Percentiles rank a stretch among this genome's conserved stretches.
phyloP scores from a whole-genome alignment of 2,329 filamentous ascomycete genomes.

The Coniochaeta hoffmannii region DNA sequence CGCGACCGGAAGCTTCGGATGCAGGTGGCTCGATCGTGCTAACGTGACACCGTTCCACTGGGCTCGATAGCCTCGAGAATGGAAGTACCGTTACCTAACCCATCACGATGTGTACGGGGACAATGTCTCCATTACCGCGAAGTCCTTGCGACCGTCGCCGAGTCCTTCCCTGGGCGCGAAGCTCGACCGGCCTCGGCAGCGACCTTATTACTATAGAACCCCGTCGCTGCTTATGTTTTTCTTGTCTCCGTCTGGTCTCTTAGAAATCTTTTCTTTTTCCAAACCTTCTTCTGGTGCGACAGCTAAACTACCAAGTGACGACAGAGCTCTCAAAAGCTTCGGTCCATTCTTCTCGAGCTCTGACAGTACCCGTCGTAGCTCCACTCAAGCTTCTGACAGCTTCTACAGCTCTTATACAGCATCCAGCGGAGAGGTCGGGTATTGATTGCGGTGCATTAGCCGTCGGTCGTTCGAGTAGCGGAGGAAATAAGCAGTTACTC shows the following conservation, averaged over 20 bases:
- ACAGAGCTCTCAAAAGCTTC: not conserved
- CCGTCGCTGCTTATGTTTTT: not conserved
- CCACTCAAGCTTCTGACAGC: not conserved
- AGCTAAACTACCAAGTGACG: no score
- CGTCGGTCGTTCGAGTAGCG: not conserved
- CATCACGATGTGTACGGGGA: not conserved
- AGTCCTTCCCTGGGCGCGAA: not conserved
- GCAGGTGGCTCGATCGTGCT: not conserved
- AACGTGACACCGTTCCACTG: not conserved
- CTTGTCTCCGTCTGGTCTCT: not conserved
- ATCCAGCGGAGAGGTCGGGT: not conserved
- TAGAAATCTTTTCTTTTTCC: not conserved
- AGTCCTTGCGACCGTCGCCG: not conserved
- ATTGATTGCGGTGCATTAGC: not conserved
- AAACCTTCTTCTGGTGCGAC: not conserved
- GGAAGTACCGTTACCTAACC: not conserved
- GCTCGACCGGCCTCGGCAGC: not conserved
- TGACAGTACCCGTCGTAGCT: not conserved
- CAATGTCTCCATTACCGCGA: not conserved
- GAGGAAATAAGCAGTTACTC: not conserved
- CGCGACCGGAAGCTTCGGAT: conserved; percentile 1
- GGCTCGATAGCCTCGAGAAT: not conserved
- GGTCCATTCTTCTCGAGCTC: not conserved
- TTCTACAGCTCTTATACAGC: not conserved
- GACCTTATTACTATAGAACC: not conserved